A percentile compares a stretch with the other conserved stretches of the same genome.
Evolutionary conservation across 2,329 filamentous ascomycete species (phyloP).

Genomic region (Ascochyta koolunga): DNA sequence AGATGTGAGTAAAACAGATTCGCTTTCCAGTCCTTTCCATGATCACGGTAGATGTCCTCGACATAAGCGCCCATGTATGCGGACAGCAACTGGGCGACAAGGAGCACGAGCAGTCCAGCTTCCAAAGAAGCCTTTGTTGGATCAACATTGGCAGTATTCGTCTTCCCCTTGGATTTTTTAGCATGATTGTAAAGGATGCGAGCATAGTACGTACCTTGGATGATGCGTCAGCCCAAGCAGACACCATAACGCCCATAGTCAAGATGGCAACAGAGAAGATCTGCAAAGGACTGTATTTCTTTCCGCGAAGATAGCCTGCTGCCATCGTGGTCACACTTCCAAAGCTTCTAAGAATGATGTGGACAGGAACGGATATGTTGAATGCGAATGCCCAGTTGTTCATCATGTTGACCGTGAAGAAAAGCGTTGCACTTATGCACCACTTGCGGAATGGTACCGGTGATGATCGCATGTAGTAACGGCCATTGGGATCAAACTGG

Average conservation of each 20-base stretch:
- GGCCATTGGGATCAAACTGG: conserved; percentile 60
- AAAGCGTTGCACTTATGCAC: conserved; percentile 86
- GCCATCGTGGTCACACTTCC: conserved; percentile 95
- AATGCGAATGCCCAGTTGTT: conserved; percentile 99
- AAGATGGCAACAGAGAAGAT: conserved; percentile 80
- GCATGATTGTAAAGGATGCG: neutral
- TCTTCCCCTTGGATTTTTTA: conserved; percentile 48
- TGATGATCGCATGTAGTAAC: conserved; percentile 76
- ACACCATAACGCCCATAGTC: conserved; percentile 83
- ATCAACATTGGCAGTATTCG: conserved; percentile 49
- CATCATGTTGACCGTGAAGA: conserved; percentile 91
- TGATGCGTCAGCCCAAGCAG: conserved; percentile 87
- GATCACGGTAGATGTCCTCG: conserved; percentile 83
- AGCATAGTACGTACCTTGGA: conserved; percentile 67
- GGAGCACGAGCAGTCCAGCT: conserved; percentile 79
- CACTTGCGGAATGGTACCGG: conserved; percentile 84
- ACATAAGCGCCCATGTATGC: conserved; percentile 96
- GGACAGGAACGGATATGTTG: conserved; percentile 92
- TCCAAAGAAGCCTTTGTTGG: conserved; percentile 58
- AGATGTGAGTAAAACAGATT: conserved; percentile 92
- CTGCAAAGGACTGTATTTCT: conserved; percentile 80
- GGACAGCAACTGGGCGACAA: conserved; percentile 86
- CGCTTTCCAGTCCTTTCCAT: conserved; percentile 91
- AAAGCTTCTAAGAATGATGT: conserved; percentile 94
- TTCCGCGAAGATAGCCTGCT: conserved; percentile 86